Conservation (phyloP, 2,329 filamentous ascomycete genomes). For the Cryphonectria naterciae region DNA sequence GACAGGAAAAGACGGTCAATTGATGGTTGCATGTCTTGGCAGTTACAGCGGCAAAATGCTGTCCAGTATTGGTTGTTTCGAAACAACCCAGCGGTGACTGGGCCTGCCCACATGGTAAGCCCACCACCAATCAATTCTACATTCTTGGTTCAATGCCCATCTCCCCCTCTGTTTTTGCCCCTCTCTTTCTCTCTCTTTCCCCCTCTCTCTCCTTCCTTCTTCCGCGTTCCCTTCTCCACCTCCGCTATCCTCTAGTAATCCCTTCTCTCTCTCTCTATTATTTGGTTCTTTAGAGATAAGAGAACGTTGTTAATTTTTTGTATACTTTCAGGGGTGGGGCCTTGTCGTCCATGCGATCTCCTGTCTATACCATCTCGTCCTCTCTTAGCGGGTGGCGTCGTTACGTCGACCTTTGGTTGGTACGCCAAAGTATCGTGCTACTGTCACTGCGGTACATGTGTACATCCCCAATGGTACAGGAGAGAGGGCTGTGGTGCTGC, state of each 20-base stretch:
- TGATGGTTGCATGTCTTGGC: background rate
- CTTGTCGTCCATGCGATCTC: background rate
- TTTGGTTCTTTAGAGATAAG: too few species aligned
- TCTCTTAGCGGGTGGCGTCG: background rate
- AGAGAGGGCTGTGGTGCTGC: background rate
- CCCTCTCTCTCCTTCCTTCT: background rate
- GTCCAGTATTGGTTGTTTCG: slow-evolving; percentile 13
- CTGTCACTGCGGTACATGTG: background rate
- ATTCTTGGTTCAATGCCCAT: background rate
- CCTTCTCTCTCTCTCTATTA: background rate
- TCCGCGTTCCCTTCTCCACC: background rate
- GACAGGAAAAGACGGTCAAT: slow-evolving; percentile 10
- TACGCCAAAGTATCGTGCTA: background rate
- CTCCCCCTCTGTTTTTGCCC: background rate
- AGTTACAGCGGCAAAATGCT: slow-evolving; percentile 12
- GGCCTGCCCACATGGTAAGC: background rate
- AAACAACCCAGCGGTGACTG: slow-evolving; percentile 1
- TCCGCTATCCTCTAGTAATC: too few species aligned
- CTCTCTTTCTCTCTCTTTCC: background rate
- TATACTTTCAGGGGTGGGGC: background rate
- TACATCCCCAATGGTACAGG: background rate
- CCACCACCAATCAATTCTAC: background rate
- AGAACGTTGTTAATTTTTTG: background rate
- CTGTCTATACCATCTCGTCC: background rate
- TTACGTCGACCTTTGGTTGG: background rate